These are phyloP conservation scores for Aspergillus sp. DNA, from an alignment of 2,329 filamentous ascomycete genomes.

Conservation along the genomic window DNA sequence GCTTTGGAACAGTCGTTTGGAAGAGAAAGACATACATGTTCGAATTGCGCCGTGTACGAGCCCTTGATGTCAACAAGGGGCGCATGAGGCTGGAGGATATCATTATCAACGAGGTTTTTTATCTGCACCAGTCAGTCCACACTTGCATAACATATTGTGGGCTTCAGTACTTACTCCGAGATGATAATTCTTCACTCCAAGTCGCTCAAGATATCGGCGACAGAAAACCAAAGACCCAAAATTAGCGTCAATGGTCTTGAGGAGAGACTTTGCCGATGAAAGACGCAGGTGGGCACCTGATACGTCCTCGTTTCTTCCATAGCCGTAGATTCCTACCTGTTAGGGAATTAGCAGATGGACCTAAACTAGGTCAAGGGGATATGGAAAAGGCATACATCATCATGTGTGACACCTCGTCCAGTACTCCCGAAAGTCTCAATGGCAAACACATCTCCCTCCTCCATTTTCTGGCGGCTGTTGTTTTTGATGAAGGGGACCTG, in stretches of 20 bases:
- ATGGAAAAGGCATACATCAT: conserved; percentile 37
- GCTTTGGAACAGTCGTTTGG: conserved; percentile 2
- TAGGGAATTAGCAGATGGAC: conserved; percentile 1
- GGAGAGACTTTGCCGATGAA: conserved; percentile 52
- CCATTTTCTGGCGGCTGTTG: conserved; percentile 49
- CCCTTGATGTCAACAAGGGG: conserved; percentile 56
- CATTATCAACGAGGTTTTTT: conserved; percentile 53
- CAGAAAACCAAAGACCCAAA: conserved; percentile 61
- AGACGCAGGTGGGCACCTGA: conserved; percentile 37
- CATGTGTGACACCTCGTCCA: conserved; percentile 44
- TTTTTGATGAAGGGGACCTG: conserved; percentile 52
- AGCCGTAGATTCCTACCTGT: conserved; percentile 50
- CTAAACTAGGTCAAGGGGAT: background rate
- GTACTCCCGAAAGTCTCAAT: conserved; percentile 57
- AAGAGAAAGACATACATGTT: conserved; percentile 42
- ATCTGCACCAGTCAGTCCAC: conserved; percentile 36
- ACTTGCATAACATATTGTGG: conserved; percentile 2
- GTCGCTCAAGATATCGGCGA: conserved; percentile 58
- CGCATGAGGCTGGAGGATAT: conserved; percentile 53
- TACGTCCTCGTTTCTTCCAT: conserved; percentile 40
- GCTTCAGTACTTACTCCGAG: conserved; percentile 44
- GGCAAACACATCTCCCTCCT: conserved; percentile 55
- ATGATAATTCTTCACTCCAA: conserved; percentile 57
- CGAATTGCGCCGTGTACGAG: conserved; percentile 61
- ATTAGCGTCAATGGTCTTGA: conserved; percentile 57